Base-by-base conservation (phyloP, 495 filamentous ascomycete species). In the Aspergillus hancockii region DNA sequence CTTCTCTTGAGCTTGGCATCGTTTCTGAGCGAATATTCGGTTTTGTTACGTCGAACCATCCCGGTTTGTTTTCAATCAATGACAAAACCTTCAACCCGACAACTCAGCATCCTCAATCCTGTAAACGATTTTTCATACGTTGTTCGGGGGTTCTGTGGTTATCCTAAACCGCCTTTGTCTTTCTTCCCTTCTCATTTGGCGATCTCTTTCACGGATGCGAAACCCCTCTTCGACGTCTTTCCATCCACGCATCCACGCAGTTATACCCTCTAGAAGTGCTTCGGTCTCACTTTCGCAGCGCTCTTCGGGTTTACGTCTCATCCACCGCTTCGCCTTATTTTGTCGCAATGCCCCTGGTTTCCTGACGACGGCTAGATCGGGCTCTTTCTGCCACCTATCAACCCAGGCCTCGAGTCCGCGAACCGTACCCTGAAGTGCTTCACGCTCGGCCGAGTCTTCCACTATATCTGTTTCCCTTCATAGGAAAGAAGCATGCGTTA, bases 161-260 rank as follows among this genome's bases (percentile, higher is more conserved):
- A n/a, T 6, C n/a, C 7, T 41, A 41, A 14, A 3, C 12, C 2
- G 38, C 38, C 38, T 34, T 34, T 22, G 49, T 34, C 49, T 52
- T 14, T 32, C 49, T 52, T 52, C 49, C 49, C 49, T 63, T 60
- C 64, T 54, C 34, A 43, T 34, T 21, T 57, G 63, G 22, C 75
- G 68, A 16, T 58, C 63, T 25, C 34, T 65, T 47, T 69, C 63
- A 53, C 71, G 66, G n/a, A 60, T 46, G 30, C 61, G 60, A 47
- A 72, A 74, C 7, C 64, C 75, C 52, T 74, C 74, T 63, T 75
- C 70, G 14, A 71, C 64, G 62, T 77, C 74, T 52, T 65, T 69
- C 74, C 74, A 75, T 13, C 74, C 75, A 9, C 73, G 65, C 74
- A 77, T 75, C 74, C 74, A 78, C 8, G 70, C 75, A 18, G 49